These are phyloP conservation scores for Paxillus ammoniavirescens DNA, from an alignment of 768 basidiomycete species.

Conservation along the genomic window DNA sequence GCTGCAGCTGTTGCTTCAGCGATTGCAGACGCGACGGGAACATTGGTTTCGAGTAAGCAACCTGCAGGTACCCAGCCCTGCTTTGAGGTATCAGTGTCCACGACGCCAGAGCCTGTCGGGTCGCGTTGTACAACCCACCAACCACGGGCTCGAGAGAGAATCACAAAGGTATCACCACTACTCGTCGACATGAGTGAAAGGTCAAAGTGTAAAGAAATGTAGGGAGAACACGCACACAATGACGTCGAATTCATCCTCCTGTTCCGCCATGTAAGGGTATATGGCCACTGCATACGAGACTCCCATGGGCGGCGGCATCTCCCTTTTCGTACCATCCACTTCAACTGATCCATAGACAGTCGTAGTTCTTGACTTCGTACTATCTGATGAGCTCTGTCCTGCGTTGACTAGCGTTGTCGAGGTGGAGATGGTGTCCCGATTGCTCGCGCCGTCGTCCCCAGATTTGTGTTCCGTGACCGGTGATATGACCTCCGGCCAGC, in stretches of 20 bases:
- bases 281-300: constrained; percentile 96
- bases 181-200: constrained; percentile 5
- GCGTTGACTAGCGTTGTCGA: constrained; percentile 35
- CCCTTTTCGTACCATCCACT: constrained; percentile 36
- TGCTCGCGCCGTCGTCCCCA: constrained; percentile 41
- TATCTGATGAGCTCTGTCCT: constrained; percentile 28
- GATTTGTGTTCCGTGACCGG: constrained; percentile 49
- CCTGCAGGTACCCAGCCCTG: constrained; percentile 99
- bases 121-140: constrained; percentile 99
- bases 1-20: constrained; percentile 75
- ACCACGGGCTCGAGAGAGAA: constrained; percentile 89
- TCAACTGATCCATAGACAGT: constrained; percentile 22
- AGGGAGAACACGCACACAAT: constrained; percentile 66
- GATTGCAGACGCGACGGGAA: constrained; percentile 86
- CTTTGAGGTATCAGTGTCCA: constrained; percentile 72
- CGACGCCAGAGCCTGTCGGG: constrained; percentile 76
- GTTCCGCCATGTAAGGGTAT: constrained; percentile 98
- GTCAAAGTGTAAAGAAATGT: not conserved
- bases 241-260: constrained; percentile 98
- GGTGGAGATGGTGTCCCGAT: constrained; percentile 34
- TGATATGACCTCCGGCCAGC: constrained; percentile 75
- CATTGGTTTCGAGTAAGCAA: constrained; percentile 89
- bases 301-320: constrained; percentile 46
- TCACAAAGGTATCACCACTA: constrained; percentile 92
- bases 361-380: constrained; percentile 16